Base-by-base conservation (phyloP, 305 asterid genomes). In the Rubia peregrina region DNA sequence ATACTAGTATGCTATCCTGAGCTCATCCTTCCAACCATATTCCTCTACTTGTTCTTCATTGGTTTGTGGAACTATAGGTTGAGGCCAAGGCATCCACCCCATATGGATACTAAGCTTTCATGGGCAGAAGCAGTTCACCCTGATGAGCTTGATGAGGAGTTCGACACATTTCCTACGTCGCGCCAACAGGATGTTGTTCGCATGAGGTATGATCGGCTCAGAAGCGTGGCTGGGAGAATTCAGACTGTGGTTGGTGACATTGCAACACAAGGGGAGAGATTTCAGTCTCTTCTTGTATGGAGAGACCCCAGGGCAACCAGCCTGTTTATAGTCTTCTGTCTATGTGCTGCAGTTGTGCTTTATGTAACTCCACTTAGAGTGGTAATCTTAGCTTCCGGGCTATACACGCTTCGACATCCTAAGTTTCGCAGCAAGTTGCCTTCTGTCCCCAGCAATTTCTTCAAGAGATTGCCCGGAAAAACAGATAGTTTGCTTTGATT, bases 101-200 rank as follows among this genome's bases (percentile, higher is more conserved):
- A 85, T 44, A 85, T 85, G 90, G 90, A 85, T 60, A 79, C 86
- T 6, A 81, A 75, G 68, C 85, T 85, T 30, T 83, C 90, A 0
- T 83, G 90, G 84, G 84, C 90, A 3, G 90, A 85, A 69, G 77
- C 80, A 17, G 85, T 75, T 73, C 76, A 78, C 61, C 88, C 86
- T 9, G 90, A 85, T 51, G 90, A 85, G 70, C 83, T 85, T 16
- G 90, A 85, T 42, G 90, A 85, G 67, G 90, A 85, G 73, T 85
- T 85, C 19, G 88, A 85, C 79, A 85, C 90, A 3, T 83, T 85
- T 71, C 88, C 90, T 11, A 81, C 88, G 0, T 76, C 88, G 0
- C 79, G 83, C 24, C 80, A 75, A 12, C 81, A 78, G 1, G 88
- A 85, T 17, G 43, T 71, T 7, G 81, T 77, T 10, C 75, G 84